A percentile compares a stretch with the other conserved stretches of the same genome.
Evolutionary conservation across 1,284 basidiomycete genomes (phyloP).

Genomic region (Phenoliferia sp.): DNA sequence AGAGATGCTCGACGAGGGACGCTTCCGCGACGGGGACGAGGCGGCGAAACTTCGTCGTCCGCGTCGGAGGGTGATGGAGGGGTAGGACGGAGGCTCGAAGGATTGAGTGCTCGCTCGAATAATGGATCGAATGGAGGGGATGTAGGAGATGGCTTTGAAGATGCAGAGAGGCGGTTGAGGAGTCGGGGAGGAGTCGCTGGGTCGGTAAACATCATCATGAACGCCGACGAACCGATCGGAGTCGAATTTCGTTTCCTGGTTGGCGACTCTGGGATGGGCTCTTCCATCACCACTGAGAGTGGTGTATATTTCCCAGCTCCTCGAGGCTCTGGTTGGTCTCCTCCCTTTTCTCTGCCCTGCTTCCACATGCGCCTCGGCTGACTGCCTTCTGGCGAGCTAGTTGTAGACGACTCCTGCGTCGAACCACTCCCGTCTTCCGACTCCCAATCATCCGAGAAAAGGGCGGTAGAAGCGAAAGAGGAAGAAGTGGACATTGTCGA

Average conservation of each 20-base stretch:
- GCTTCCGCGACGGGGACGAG: slow-evolving; percentile 1
- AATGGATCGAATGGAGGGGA: slow-evolving; percentile 17
- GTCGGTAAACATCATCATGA: slow-evolving; percentile 19
- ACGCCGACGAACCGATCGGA: slow-evolving; percentile 13
- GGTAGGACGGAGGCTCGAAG: not conserved
- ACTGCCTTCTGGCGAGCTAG: slow-evolving; percentile 22
- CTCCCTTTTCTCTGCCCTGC: not conserved
- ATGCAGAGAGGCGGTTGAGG: slow-evolving; percentile 20
- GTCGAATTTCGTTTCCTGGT: slow-evolving; percentile 25
- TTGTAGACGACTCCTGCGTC: slow-evolving; percentile 11
- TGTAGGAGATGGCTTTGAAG: slow-evolving; percentile 5
- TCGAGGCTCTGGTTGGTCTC: slow-evolving; percentile 13
- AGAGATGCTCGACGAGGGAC: not conserved
- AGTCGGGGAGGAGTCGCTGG: slow-evolving; percentile 27
- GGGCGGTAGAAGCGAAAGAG: slow-evolving; percentile 27
- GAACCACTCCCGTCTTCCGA: slow-evolving; percentile 16
- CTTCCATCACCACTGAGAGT: not conserved
- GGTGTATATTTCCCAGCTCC: slow-evolving; percentile 4
- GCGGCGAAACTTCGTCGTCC: slow-evolving; percentile 29
- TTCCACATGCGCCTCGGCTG: not conserved
- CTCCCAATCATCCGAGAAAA: slow-evolving; percentile 31
- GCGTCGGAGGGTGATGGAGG: slow-evolving; percentile 6
- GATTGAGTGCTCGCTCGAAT: slow-evolving; percentile 10
- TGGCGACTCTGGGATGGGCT: slow-evolving; percentile 2
- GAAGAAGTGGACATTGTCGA: slow-evolving; percentile 26